phyloP scores from a whole-genome alignment of 202 grass and related monocot genomes.

The Panicum virgatum region DNA sequence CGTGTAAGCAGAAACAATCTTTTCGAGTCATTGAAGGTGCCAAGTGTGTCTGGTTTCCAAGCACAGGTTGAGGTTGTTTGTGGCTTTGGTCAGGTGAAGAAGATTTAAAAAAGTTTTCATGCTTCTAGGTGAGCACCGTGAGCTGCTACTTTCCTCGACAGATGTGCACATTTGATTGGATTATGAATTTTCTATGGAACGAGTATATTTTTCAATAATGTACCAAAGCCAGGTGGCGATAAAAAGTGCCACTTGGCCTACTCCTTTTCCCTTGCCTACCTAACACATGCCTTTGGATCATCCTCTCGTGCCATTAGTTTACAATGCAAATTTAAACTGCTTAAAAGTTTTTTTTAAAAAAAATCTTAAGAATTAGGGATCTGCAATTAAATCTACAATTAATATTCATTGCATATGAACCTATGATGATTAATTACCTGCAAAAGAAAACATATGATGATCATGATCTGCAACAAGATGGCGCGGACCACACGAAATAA shows the following conservation, averaged over 20 bases:
- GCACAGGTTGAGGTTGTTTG: background rate
- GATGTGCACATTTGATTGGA: constrained; percentile 13
- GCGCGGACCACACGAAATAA: too few species aligned
- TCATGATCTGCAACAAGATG: too few species aligned
- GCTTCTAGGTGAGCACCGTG: too few species aligned
- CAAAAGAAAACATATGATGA: too few species aligned
- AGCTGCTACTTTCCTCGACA: background rate
- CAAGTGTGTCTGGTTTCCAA: background rate
- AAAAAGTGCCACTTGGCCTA: constrained; percentile 1
- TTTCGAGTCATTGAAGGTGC: background rate
- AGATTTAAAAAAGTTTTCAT: background rate
- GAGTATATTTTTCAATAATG: background rate
- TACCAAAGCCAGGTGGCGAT: background rate
- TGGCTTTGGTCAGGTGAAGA: background rate
- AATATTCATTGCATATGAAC: background rate
- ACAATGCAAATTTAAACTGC: too few species aligned
- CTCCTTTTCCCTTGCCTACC: background rate
- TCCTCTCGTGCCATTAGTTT: background rate
- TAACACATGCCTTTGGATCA: background rate
- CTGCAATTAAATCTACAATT: too few species aligned
- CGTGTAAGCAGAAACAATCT: background rate
- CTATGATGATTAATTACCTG: background rate
- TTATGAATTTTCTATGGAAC: background rate
- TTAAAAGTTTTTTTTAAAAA: background rate
- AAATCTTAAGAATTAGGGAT: background rate